Percentiles rank a stretch among this genome's conserved stretches.
Evolutionary conservation across 306 rosid species (phyloP).

Genomic region (Nissolia schottii): DNA sequence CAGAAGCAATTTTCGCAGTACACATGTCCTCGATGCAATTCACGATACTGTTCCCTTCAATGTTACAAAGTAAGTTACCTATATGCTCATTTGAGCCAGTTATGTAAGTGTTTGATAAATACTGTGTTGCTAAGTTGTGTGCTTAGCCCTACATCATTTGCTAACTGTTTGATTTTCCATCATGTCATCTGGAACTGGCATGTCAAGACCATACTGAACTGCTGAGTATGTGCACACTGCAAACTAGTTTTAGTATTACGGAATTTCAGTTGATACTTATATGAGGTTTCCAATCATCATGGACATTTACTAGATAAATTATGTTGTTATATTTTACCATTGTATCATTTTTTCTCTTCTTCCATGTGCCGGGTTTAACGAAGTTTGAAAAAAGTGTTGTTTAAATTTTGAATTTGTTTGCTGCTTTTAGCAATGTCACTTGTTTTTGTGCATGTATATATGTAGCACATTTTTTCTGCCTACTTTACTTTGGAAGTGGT

Average conservation of each 20-base stretch:
- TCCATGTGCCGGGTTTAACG: background rate
- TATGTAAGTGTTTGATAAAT: background rate
- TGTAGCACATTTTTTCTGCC: slow-evolving; percentile 2
- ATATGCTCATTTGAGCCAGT: background rate
- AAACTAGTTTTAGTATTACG: background rate
- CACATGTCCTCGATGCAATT: slow-evolving; percentile 95
- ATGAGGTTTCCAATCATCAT: background rate
- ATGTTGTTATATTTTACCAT: background rate
- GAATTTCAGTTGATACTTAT: background rate
- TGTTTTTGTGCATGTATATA: background rate
- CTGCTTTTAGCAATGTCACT: background rate
- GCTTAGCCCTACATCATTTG: background rate
- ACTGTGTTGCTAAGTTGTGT: background rate
- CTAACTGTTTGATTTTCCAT: background rate
- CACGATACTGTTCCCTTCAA: slow-evolving; percentile 76
- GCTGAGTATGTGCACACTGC: background rate
- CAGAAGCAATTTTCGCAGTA: slow-evolving; percentile 92
- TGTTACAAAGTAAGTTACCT: slow-evolving; percentile 67
- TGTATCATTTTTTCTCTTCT: background rate
- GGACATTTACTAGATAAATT: background rate
- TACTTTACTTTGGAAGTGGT: background rate
- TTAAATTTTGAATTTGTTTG: background rate
- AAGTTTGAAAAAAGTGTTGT: background rate
- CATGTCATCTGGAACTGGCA: background rate
- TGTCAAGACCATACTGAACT: background rate